Evolutionary conservation across 179 eudicot species (phyloP).

Genomic region (Heliamphora pulchella): DNA sequence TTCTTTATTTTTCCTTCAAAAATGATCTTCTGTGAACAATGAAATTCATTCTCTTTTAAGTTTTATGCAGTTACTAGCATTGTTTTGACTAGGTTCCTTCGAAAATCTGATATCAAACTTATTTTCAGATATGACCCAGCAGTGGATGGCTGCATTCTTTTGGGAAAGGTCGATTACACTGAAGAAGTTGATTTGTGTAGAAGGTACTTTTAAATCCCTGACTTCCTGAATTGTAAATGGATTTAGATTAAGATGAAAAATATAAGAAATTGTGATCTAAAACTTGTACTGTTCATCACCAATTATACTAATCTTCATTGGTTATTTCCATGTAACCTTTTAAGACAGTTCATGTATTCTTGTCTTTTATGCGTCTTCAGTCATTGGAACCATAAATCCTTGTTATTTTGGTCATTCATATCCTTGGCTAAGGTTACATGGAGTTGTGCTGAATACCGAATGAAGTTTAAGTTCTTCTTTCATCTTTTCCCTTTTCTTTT

Average conservation of each 20-base stretch:
- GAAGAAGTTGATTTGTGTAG: conserved; percentile 65
- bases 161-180: conserved; percentile 93
- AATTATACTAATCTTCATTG: background rate
- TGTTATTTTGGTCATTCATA: too few species aligned
- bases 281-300: background rate
- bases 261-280: background rate
- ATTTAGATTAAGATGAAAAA: background rate
- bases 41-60: background rate
- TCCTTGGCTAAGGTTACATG: background rate
- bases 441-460: background rate
- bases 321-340: conserved; percentile 7
- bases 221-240: background rate
- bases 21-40: too few species aligned
- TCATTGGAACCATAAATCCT: background rate
- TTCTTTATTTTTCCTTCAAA: background rate
- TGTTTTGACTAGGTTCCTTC: background rate
- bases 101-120: background rate
- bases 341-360: background rate
- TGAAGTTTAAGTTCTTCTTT: background rate
- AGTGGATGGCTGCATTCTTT: conserved; percentile 68
- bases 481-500: background rate
- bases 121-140: conserved; percentile 63
- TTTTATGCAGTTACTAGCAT: too few species aligned
- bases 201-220: conserved; percentile 35
- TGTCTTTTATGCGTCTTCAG: background rate